phyloP scores from a whole-genome alignment of 2,329 filamentous ascomycete species.

The Sordariomycetes sp. region DNA sequence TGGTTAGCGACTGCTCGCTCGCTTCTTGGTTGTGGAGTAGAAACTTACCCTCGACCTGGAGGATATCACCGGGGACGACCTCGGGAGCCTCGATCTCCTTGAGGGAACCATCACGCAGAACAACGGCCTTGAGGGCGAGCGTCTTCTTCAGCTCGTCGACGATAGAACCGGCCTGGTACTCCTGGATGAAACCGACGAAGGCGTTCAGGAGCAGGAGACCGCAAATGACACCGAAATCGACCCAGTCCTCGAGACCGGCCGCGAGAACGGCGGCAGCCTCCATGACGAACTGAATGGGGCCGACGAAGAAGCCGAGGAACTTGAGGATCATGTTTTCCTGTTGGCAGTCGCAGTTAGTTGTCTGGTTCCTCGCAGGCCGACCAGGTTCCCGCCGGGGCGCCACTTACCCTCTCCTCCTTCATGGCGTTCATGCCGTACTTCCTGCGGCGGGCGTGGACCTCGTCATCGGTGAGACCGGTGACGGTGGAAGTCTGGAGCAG shows the following conservation, averaged over 20 bases:
- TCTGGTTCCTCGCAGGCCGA: neutral
- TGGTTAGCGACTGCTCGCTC: neutral
- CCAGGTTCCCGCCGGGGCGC: no score
- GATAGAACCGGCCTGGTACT: constrained; percentile 82
- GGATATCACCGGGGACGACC: constrained; percentile 81
- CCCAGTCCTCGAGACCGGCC: constrained; percentile 78
- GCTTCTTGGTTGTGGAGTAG: neutral
- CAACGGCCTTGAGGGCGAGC: constrained; percentile 76
- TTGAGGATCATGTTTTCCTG: constrained; percentile 65
- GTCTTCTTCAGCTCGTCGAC: constrained; percentile 89
- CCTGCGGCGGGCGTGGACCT: constrained; percentile 53
- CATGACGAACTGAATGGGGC: constrained; percentile 92
- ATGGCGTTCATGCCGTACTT: constrained; percentile 79
- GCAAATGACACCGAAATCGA: constrained; percentile 88
- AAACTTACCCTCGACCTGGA: constrained; percentile 64
- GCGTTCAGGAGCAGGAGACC: constrained; percentile 77
- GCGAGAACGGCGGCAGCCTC: constrained; percentile 74
- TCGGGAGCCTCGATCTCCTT: constrained; percentile 73
- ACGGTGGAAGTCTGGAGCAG: constrained; percentile 64
- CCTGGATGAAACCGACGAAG: constrained; percentile 75
- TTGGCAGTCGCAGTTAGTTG: neutral
- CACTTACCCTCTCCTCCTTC: constrained; percentile 67
- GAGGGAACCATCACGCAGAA: constrained; percentile 67
- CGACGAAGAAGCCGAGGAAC: constrained; percentile 74
- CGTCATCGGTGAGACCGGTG: constrained; percentile 58